phyloP scores from a whole-genome alignment of 2,329 filamentous ascomycete genomes.

The Fusarium ramigenum region DNA sequence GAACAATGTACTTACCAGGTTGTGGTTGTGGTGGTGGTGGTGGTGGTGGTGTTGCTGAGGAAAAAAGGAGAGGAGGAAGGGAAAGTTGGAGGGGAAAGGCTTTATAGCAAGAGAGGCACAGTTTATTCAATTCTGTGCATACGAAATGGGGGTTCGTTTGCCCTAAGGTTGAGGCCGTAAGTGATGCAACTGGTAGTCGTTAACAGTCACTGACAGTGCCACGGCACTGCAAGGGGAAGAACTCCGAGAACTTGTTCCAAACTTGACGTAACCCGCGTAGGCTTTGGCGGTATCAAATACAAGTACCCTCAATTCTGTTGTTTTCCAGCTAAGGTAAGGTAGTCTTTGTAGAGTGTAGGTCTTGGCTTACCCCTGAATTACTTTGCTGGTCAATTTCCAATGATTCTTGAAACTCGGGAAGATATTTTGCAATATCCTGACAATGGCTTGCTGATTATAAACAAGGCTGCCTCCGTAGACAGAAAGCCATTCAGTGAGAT shows the following conservation, averaged over 20 bases:
- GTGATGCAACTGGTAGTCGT: not conserved
- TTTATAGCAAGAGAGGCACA: not conserved
- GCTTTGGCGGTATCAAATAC: not conserved
- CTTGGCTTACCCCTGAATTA: not conserved
- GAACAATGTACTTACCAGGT: not conserved
- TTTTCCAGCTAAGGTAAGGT: not conserved
- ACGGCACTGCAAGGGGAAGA: not conserved
- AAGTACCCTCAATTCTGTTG: not conserved
- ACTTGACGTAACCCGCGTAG: no score
- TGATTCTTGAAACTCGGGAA: not conserved
- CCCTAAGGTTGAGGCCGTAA: not conserved
- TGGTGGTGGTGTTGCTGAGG: not conserved
- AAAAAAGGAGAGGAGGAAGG: not conserved
- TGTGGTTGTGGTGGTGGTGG: not conserved
- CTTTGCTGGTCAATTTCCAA: not conserved
- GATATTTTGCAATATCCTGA: not conserved
- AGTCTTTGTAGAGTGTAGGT: not conserved
- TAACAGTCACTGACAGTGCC: not conserved
- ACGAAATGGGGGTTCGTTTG: not conserved
- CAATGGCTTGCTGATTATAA: not conserved
- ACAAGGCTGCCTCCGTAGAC: not conserved
- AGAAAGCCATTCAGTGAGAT: not conserved
- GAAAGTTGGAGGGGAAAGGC: not conserved
- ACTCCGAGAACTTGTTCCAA: not conserved
- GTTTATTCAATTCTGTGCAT: not conserved